Evolutionary conservation across 208 protist genomes (phyloP).

Genomic region (Balamuthia mandrillaris): DNA sequence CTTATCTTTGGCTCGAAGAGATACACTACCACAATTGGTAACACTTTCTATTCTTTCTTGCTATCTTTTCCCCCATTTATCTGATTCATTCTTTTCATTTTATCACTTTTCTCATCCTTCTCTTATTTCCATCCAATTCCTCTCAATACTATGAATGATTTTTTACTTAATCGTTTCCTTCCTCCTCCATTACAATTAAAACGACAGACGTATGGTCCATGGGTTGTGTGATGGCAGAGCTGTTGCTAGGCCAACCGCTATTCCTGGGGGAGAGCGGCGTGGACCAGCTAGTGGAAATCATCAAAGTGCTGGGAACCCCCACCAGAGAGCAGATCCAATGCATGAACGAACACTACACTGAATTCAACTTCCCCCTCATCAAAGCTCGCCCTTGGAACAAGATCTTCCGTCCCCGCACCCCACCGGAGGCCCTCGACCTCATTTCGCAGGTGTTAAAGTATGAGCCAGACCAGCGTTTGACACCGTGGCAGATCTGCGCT

Average conservation of each 20-base stretch:
- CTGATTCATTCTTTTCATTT: background rate
- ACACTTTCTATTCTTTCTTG: background rate
- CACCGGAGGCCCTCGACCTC: constrained; percentile 85
- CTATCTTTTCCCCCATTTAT: background rate
- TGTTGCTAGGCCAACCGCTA: constrained; percentile 93
- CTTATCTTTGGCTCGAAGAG: constrained; percentile 86
- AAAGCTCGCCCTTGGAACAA: constrained; percentile 89
- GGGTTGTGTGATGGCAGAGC: constrained; percentile 92
- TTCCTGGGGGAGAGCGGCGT: constrained; percentile 86
- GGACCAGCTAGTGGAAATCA: constrained; percentile 91
- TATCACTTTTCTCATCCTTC: background rate
- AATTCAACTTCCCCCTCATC: constrained; percentile 93
- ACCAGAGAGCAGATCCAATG: constrained; percentile 80
- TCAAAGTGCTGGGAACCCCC: constrained; percentile 71
- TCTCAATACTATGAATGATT: background rate
- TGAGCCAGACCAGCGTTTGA: constrained; percentile 82
- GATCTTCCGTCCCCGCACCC: constrained; percentile 75
- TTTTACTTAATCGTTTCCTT: constrained; percentile 7
- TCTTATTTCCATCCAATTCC: background rate
- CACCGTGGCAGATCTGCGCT: constrained; percentile 83
- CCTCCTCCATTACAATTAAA: too few species aligned
- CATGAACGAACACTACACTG: constrained; percentile 89
- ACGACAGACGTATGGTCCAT: constrained; percentile 57
- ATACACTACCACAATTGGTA: constrained; percentile 90
- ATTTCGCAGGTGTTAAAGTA: constrained; percentile 89